Evolutionary conservation across 2,329 filamentous ascomycete species (phyloP), one percentile per base, ranked within the genome.

Genomic region (Fusarium verrucosum): DNA sequence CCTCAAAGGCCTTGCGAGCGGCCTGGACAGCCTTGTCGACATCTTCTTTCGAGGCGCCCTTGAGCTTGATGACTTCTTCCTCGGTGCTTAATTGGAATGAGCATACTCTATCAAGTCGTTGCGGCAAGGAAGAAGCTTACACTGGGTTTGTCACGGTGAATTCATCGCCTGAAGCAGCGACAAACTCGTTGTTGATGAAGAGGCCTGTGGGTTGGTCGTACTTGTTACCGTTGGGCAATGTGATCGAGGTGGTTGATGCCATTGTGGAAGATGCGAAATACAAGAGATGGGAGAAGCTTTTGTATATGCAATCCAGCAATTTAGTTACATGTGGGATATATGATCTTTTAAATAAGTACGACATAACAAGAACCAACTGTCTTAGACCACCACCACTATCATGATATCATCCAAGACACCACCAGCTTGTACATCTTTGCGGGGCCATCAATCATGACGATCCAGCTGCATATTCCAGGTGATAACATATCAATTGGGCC

Each of bases 171-270:
- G 61, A 58, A 22, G 58, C 69, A 36, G 62, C 26, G 17, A 73
- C 61, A 33, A 71, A 72, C 30, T 71, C 56, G 14, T 73, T 73
- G 37, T 71, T 66, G 37, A 73, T 73, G 49, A 73, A 73, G 16
- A 73, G 61, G 26, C 71, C 71, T 1, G 67, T 71, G 1, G 72
- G 72, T 25, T 73, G 71, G 80, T 89, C 72, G 66, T 74, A 76
- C 28, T 62, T 71, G 6, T 68, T 62, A 47, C 72, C 72, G 13
- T 74, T 74, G 33, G 72, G 71, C 51, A 71, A 43, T 7, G 64
- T 54, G 23, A 71, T 64, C 30, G 60, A 41, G 5, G 58, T 59
- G 28, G 64, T 44, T 23, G 67, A 69, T 19, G 62, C 44, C 66
- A 69, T 66, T 23, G 7, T 20, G 13, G 16, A 22, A 36, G 36